phyloP scores from a whole-genome alignment of 1,284 basidiomycete genomes.

The Schizophyllum commune region DNA sequence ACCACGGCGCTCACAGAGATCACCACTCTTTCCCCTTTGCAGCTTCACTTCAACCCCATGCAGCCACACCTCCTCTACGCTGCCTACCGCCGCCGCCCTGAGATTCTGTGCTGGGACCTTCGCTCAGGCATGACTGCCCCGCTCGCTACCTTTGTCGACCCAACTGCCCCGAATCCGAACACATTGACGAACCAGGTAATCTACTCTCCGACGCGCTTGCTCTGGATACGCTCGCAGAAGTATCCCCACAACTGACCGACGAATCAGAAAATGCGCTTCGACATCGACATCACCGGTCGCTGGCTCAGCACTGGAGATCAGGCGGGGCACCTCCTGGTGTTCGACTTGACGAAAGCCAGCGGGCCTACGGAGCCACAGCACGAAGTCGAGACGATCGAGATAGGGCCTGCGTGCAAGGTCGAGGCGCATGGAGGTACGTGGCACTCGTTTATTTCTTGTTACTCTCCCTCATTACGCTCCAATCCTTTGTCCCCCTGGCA shows the following conservation, averaged over 20 bases:
- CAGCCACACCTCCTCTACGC: slow-evolving; percentile 71
- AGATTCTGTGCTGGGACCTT: slow-evolving; percentile 74
- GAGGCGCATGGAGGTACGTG: slow-evolving; percentile 38
- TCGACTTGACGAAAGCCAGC: neutral
- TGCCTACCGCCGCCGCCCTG: slow-evolving; percentile 60
- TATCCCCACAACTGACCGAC: slow-evolving; percentile 24
- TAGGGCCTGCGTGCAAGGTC: slow-evolving; percentile 23
- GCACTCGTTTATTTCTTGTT: neutral
- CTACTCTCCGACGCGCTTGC: neutral
- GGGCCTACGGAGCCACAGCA: slow-evolving; percentile 36
- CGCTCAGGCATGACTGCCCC: slow-evolving; percentile 45
- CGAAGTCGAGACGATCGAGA: slow-evolving; percentile 31
- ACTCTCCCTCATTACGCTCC: too few species aligned
- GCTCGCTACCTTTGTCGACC: slow-evolving; percentile 36
- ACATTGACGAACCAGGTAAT: slow-evolving; percentile 8
- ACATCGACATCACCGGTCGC: slow-evolving; percentile 65
- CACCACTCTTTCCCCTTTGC: neutral
- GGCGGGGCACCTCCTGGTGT: slow-evolving; percentile 29
- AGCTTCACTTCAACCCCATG: slow-evolving; percentile 78
- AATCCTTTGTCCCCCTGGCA: too few species aligned
- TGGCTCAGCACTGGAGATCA: slow-evolving; percentile 68
- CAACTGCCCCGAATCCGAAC: slow-evolving; percentile 7
- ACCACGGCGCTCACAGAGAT: neutral
- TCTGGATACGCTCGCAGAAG: neutral
- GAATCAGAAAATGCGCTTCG: slow-evolving; percentile 76